Evolutionary conservation across 2,329 filamentous ascomycete species (phyloP).

Genomic region (Didymella segeticola): DNA sequence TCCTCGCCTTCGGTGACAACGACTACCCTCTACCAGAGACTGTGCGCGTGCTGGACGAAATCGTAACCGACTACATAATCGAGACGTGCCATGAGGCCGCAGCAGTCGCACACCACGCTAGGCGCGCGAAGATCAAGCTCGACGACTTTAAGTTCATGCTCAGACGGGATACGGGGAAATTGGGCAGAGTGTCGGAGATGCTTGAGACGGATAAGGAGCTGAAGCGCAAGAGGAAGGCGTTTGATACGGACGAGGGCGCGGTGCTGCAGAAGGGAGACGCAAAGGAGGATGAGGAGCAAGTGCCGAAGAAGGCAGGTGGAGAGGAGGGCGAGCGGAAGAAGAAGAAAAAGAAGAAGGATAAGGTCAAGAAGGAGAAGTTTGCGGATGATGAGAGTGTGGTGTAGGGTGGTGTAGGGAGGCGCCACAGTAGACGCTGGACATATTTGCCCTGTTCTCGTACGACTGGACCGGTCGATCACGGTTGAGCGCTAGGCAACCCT

Average conservation of each 20-base stretch:
- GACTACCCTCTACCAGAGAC: constrained; percentile 81
- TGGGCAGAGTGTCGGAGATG: constrained; percentile 89
- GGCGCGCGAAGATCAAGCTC: constrained; percentile 95
- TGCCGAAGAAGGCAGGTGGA: constrained; percentile 5
- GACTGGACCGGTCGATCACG: too few relatives aligned
- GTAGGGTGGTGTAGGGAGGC: background rate
- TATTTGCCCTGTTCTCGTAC: too few relatives aligned
- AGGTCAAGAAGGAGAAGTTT: constrained; percentile 23
- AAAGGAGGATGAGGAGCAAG: constrained; percentile 11
- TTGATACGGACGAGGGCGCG: constrained; percentile 71
- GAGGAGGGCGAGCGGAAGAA: constrained; percentile 19
- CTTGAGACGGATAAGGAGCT: constrained; percentile 87
- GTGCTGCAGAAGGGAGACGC: constrained; percentile 53
- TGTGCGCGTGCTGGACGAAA: constrained; percentile 87
- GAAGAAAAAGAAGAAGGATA: constrained; percentile 28
- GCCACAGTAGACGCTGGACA: too few relatives aligned
- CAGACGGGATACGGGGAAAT: constrained; percentile 80
- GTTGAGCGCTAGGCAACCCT: too few relatives aligned
- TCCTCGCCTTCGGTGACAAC: constrained; percentile 82
- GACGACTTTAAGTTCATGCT: constrained; percentile 97
- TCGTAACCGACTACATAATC: constrained; percentile 91
- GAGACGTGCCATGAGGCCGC: constrained; percentile 91
- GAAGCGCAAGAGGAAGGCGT: constrained; percentile 79
- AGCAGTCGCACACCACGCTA: constrained; percentile 81
- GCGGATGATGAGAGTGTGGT: constrained; percentile 20